Evolutionary conservation across 495 filamentous ascomycete genomes (phyloP), one percentile per base, ranked within the genome.

Genomic region (Amorphotheca resinae): DNA sequence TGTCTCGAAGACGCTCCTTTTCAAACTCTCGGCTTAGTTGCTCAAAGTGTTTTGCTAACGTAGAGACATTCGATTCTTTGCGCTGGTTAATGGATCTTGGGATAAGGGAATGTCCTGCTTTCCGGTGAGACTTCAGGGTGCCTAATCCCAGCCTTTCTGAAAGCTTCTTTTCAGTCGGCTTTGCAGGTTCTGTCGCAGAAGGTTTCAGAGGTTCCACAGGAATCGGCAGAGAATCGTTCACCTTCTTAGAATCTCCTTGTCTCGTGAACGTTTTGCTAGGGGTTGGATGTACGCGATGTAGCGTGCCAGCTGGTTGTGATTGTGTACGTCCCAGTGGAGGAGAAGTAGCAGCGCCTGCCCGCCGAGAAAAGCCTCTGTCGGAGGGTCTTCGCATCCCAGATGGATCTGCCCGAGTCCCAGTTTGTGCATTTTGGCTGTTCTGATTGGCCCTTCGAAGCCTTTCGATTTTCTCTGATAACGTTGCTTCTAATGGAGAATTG

Each of bases 11-110:
- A 28, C 93, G 71, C 64, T 96, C 89, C 56, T 87, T 93, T 54
- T 99, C 88, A 50, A 98, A 96, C 51, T 99, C 93, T 4, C 88
- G 81, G 45, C 86, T 93, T 25, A 99, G 62, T 55, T 95, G 87
- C 58, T 99, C 93, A 54, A 96, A 95, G 59, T 96, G 93, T 54
- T 84, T 87, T 11, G 93, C 87, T 22, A 96, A 71, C 4, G 74
- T 84, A 4, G 84, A 87, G 1, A 99, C 93, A 38, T 81, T 83
- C 1, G 79, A 71, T 38, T 81, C 77, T 33, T 72, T 80, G 33
- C 65, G 73, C 48, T 69, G 73, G 12, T 66, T 72, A 25, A 93
- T 76, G 34, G 89, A 94, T 15, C 91, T 78, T 20, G 93, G 93
- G 45, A 99, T 96, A 22, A 86, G 69, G 4, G 89, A 93, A 25